Evolutionary conservation across 2,329 filamentous ascomycete genomes (phyloP), one percentile per base, ranked within the genome.

Genomic region (Orbilia ellipsospora): DNA sequence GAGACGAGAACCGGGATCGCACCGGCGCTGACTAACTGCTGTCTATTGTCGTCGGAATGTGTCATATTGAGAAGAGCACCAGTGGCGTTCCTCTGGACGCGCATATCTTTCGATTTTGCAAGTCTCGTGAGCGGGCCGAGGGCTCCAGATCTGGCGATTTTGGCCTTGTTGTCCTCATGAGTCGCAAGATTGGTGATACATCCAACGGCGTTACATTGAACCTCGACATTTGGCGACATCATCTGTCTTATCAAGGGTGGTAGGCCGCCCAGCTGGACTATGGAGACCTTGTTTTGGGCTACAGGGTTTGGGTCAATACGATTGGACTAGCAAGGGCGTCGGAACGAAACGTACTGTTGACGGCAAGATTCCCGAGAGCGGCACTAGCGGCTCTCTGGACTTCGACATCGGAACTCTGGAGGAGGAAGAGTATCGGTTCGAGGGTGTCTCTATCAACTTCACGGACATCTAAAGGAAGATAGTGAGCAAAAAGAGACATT

Each of bases 121-220:
- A 99, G 85, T 77, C 92, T 89, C 54, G 95, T 99, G 79, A 99
- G 85, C 7, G 95, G 95, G 6, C 91, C 92, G 68, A 99, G 86
- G 65, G 95, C 95, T 72, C 95, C 95, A 2, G 95, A 99, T 77
- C 93, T 89, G 79, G 95, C 95, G 82, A 99, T 99, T 85, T 96
- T 97, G 72, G 95, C 94, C 85, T 99, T 99, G 85, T 99, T 99
- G 80, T 98, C 95, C 84, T 99, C 95, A 81, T 99, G 95, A 1
- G 95, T 99, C 65, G 95, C 95, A 68, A 99, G 85, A 82, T 99
- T 99, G 54, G 95, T 99, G 82, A 99, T 99, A 85, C 95, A 99
- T 61, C 95, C 95, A 76, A 99, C 95, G 51, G 95, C 95, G 83
- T 99, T 99, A 86, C 95, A 99, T 84, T 99, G 95, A 26, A 99